Percentiles rank a stretch among this genome's conserved stretches.
These are phyloP conservation scores for Mimosa pudica DNA, from an alignment of 306 rosid species.

Conservation along the genomic window DNA sequence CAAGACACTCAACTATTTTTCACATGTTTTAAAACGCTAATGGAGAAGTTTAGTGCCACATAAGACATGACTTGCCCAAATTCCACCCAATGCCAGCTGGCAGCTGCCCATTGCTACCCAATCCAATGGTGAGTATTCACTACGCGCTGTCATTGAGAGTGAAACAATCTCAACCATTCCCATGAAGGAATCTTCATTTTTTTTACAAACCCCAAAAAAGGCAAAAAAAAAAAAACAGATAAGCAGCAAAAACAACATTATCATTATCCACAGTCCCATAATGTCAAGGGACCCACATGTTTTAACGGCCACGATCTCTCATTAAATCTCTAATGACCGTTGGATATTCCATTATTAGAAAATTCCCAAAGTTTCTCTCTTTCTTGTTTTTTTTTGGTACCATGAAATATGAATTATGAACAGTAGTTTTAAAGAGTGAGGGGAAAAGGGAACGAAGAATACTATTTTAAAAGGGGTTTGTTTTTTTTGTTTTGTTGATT, in stretches of 20 bases:
- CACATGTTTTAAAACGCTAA: too few species aligned
- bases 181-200: not conserved
- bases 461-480: conserved; percentile 1
- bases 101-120: not conserved
- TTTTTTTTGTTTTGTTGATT: too few species aligned
- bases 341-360: not conserved
- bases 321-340: conserved; percentile 5
- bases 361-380: not conserved
- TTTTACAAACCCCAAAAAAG: not conserved
- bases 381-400: too few species aligned
- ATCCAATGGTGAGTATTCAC: not conserved
- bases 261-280: not conserved
- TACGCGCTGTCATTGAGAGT: conserved; percentile 2
- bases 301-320: conserved; percentile 10
- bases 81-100: not conserved
- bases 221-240: not conserved
- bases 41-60: too few species aligned
- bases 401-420: not conserved
- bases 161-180: not conserved
- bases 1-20: too few species aligned
- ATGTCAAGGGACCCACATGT: conserved; percentile 8
- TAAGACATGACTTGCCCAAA: not conserved
- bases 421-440: conserved; percentile 5
- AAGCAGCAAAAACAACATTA: not conserved
- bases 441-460: not conserved